phyloP scores from a whole-genome alignment of 2,329 filamentous ascomycete genomes.

The Paecilomyces dactylethromorphus region DNA sequence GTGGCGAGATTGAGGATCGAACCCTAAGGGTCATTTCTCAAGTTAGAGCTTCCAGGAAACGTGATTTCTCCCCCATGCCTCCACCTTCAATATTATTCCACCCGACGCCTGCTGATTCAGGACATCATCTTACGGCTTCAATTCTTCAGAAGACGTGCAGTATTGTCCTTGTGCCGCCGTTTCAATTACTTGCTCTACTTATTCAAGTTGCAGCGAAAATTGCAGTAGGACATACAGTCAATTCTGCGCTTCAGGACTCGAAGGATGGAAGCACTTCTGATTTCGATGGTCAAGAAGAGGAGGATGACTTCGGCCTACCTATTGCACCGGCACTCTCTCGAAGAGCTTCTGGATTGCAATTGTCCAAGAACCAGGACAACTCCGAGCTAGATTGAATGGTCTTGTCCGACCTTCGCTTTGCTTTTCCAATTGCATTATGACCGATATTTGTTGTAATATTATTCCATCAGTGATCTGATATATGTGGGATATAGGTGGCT shows the following conservation, averaged over 20 bases:
- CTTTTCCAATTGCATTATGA: not conserved
- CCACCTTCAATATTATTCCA: slow-evolving; percentile 59
- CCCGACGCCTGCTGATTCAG: slow-evolving; percentile 34
- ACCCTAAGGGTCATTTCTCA: slow-evolving; percentile 44
- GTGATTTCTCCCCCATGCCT: slow-evolving; percentile 61
- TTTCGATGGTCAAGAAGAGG: slow-evolving; percentile 11
- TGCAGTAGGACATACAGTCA: slow-evolving; percentile 33
- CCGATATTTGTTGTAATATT: not conserved
- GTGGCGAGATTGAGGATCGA: slow-evolving; percentile 21
- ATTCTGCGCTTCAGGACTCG: slow-evolving; percentile 12
- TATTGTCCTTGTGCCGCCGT: slow-evolving; percentile 72
- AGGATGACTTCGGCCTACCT: slow-evolving; percentile 35
- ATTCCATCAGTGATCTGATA: not conserved
- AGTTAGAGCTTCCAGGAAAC: slow-evolving; percentile 49
- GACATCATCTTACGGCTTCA: slow-evolving; percentile 52
- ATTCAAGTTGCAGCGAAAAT: slow-evolving; percentile 75
- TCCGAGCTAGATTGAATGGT: slow-evolving; percentile 20
- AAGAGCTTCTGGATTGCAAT: not conserved
- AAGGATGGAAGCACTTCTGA: slow-evolving; percentile 7
- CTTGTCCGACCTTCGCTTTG: not conserved
- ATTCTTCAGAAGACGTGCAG: slow-evolving; percentile 72
- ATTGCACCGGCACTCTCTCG: slow-evolving; percentile 7
- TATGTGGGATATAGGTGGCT: not conserved
- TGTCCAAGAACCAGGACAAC: slow-evolving; percentile 14
- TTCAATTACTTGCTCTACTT: slow-evolving; percentile 71